phyloP scores from a whole-genome alignment of 192 early-diverging fungal species.

The Coemansia sp. region DNA sequence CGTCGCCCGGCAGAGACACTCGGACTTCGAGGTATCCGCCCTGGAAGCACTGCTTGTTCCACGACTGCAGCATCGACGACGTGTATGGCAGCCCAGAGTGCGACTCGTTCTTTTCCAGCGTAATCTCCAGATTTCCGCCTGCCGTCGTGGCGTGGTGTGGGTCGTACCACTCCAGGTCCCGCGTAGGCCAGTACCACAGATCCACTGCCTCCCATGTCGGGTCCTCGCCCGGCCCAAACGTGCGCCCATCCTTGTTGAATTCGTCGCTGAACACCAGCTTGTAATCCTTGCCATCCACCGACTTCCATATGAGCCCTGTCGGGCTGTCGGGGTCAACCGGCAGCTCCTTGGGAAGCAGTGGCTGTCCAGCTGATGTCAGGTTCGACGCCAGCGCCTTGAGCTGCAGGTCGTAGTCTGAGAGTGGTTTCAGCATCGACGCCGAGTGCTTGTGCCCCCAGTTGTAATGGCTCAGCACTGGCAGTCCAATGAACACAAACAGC shows the following conservation, averaged over 20 bases:
- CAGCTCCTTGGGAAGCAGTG: conserved; percentile 33
- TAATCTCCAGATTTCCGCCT: conserved; percentile 56
- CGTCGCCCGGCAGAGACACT: conserved; percentile 57
- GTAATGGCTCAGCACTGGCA: conserved; percentile 52
- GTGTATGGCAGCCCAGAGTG: conserved; percentile 54
- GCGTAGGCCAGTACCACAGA: conserved; percentile 58
- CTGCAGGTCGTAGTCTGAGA: conserved; percentile 45
- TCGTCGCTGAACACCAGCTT: conserved; percentile 63
- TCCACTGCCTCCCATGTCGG: conserved; percentile 59
- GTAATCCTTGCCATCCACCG: conserved; percentile 49
- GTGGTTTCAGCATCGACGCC: conserved; percentile 1
- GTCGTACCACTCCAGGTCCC: conserved; percentile 58
- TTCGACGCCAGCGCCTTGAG: conserved; percentile 27
- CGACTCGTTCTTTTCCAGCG: conserved; percentile 45
- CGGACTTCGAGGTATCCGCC: conserved; percentile 61
- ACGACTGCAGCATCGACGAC: conserved; percentile 62
- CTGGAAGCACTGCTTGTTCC: conserved; percentile 67
- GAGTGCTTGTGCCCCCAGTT: conserved; percentile 44
- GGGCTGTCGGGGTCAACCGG: conserved; percentile 55
- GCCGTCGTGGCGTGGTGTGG: conserved; percentile 53
- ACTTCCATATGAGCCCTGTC: conserved; percentile 33
- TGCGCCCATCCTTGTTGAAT: conserved; percentile 57
- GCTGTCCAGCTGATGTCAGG: conserved; percentile 37
- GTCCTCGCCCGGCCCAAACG: conserved; percentile 58
- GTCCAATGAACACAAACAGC: conserved; percentile 53